Percentiles rank a stretch among this genome's conserved stretches.
phyloP scores from a whole-genome alignment of 768 basidiomycete species.

The Lactarius deliciosus region DNA sequence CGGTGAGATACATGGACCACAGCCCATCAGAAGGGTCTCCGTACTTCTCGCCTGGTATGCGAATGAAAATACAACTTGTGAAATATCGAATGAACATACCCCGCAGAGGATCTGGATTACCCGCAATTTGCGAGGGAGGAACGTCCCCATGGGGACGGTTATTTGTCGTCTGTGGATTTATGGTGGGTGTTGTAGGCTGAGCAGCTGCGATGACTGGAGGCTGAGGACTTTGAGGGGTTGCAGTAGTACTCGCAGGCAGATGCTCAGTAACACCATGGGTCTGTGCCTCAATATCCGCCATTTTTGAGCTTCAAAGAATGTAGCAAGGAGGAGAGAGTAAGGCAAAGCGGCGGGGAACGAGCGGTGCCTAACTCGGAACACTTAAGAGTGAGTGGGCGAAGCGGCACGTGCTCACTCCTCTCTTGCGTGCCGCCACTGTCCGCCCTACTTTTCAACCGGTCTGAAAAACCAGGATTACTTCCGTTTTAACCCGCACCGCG shows the following conservation, averaged over 20 bases:
- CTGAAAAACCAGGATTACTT: no score
- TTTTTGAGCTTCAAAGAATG: not conserved
- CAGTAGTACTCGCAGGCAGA: not conserved
- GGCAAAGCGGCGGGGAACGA: no score
- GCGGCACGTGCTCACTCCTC: no score
- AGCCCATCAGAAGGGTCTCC: not conserved
- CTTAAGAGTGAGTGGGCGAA: no score
- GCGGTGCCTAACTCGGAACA: no score
- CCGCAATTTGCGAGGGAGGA: not conserved
- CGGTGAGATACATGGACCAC: not conserved
- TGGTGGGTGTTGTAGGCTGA: not conserved
- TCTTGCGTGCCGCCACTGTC: no score
- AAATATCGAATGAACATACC: not conserved
- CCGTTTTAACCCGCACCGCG: no score
- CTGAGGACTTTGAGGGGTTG: not conserved
- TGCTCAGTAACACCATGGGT: not conserved
- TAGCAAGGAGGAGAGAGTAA: not conserved
- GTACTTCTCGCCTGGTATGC: conserved; percentile 2
- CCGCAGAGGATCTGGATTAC: not conserved
- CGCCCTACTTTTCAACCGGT: no score
- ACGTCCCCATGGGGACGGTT: not conserved
- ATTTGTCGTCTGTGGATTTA: not conserved
- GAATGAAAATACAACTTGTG: not conserved
- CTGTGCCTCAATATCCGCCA: not conserved
- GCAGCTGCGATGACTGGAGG: not conserved